Conservation (phyloP, 768 basidiomycete genomes). For the Lactarius indigo region DNA sequence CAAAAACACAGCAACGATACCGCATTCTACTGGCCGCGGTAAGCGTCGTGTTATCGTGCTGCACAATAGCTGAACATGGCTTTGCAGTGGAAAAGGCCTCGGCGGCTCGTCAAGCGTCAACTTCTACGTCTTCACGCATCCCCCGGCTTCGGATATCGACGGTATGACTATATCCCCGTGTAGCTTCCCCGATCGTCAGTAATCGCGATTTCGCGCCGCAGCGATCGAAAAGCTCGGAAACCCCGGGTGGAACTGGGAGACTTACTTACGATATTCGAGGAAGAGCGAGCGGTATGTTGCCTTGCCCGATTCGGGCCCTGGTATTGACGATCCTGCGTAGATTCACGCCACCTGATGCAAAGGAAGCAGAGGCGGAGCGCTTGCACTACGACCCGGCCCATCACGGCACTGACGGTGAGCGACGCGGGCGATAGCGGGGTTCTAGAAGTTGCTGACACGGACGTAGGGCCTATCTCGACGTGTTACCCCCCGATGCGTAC, state of each 20-base stretch:
- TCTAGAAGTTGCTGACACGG: neutral
- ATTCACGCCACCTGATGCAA: slow-evolving; percentile 9
- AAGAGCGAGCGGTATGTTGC: slow-evolving; percentile 21
- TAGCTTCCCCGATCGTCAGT: too few species aligned
- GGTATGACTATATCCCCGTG: slow-evolving; percentile 3
- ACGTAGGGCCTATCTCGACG: slow-evolving; percentile 8
- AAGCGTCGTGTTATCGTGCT: neutral
- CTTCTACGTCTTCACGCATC: slow-evolving; percentile 25
- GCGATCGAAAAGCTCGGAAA: slow-evolving; percentile 29
- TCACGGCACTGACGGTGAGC: slow-evolving; percentile 15
- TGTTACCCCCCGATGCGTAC: slow-evolving; percentile 8
- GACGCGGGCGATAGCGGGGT: neutral
- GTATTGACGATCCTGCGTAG: neutral
- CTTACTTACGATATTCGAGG: slow-evolving; percentile 24
- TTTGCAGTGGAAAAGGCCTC: slow-evolving; percentile 24
- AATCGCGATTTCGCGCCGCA: neutral
- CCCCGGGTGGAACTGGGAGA: slow-evolving; percentile 32
- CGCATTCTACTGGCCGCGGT: slow-evolving; percentile 22
- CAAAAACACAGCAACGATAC: slow-evolving; percentile 21
- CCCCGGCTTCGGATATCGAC: slow-evolving; percentile 28
- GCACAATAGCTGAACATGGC: neutral
- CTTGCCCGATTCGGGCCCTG: too few species aligned
- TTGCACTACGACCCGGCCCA: slow-evolving; percentile 12
- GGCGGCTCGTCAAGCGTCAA: slow-evolving; percentile 26
- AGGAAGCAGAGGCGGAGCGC: slow-evolving; percentile 6